A percentile compares a stretch with the other conserved stretches of the same genome.
These are phyloP conservation scores for Chlamydomonas eustigma DNA, from an alignment of 139 green algal genomes.

Conservation along the genomic window DNA sequence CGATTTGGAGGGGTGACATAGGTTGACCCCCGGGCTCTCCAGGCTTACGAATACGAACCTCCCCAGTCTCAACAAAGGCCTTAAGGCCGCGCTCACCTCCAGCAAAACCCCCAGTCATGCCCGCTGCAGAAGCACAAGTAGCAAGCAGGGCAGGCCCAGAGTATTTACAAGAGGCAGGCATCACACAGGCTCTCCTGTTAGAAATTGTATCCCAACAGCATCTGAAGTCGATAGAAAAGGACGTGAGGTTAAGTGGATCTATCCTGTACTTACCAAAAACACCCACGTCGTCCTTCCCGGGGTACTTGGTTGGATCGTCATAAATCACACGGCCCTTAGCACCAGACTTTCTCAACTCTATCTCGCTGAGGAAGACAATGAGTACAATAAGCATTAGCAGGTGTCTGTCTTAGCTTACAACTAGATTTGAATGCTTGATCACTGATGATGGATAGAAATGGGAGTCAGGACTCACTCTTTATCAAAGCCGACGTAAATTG, in stretches of 20 bases:
- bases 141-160: not conserved
- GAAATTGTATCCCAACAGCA: too few species aligned
- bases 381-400: not conserved
- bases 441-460: too few species aligned
- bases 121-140: conserved; percentile 31
- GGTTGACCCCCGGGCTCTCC: not conserved
- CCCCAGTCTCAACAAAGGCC: conserved; percentile 65
- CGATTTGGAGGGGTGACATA: conserved; percentile 1
- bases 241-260: too few species aligned
- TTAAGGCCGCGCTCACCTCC: conserved; percentile 74
- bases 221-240: too few species aligned
- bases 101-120: conserved; percentile 77
- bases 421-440: too few species aligned
- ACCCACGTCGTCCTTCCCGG: conserved; percentile 59
- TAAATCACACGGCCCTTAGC: conserved; percentile 45
- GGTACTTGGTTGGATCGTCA: conserved; percentile 66
- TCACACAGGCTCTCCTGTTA: too few species aligned
- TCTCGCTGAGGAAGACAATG: conserved; percentile 14
- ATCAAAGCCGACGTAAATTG: conserved; percentile 50
- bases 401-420: too few species aligned
- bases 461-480: conserved; percentile 54
- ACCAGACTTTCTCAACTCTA: conserved; percentile 34
- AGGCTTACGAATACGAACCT: conserved; percentile 33
- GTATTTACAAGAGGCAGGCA: too few species aligned
- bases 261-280: conserved; percentile 21